These are phyloP conservation scores for Pseudomonodictys pantanalensis DNA, from an alignment of 495 filamentous ascomycete genomes.

Conservation along the genomic window DNA sequence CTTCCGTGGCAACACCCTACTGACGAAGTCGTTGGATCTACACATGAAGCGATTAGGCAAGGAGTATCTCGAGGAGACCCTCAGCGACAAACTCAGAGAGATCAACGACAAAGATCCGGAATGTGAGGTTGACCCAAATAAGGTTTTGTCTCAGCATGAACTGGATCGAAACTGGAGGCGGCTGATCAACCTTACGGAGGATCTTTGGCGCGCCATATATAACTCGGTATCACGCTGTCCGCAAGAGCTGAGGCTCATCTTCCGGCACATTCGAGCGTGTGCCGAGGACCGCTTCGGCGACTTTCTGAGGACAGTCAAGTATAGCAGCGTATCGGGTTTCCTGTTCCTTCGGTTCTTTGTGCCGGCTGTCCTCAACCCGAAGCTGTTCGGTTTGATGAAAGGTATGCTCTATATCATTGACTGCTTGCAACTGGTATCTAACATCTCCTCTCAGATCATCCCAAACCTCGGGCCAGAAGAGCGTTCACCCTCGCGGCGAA, in stretches of 20 bases:
- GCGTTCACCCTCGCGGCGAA: slow-evolving; percentile 94
- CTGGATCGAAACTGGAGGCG: slow-evolving; percentile 79
- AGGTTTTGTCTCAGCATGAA: slow-evolving; percentile 67
- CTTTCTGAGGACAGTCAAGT: slow-evolving; percentile 84
- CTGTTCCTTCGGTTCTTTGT: slow-evolving; percentile 95
- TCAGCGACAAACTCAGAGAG: slow-evolving; percentile 78
- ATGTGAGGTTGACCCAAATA: slow-evolving; percentile 90
- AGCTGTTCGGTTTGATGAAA: slow-evolving; percentile 88
- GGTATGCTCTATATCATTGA: slow-evolving; percentile 47
- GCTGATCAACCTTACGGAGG: slow-evolving; percentile 71
- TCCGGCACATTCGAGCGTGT: slow-evolving; percentile 89
- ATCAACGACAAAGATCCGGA: slow-evolving; percentile 86
- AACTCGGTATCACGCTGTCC: slow-evolving; percentile 71
- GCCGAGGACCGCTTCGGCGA: slow-evolving; percentile 98
- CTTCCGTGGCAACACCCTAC: slow-evolving; percentile 90
- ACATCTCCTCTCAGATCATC: slow-evolving; percentile 60
- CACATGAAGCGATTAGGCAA: slow-evolving; percentile 94
- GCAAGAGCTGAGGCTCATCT: slow-evolving; percentile 77
- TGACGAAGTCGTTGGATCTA: slow-evolving; percentile 89
- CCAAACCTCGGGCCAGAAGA: slow-evolving; percentile 79
- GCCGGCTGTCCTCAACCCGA: slow-evolving; percentile 92
- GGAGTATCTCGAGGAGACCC: slow-evolving; percentile 85
- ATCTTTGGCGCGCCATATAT: slow-evolving; percentile 80
- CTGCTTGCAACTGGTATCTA: not conserved
- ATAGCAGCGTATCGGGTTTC: slow-evolving; percentile 95